A percentile compares a stretch with the other conserved stretches of the same genome.
Evolutionary conservation across 345 rosid genomes (phyloP).

Genomic region (Microcos paniculata): DNA sequence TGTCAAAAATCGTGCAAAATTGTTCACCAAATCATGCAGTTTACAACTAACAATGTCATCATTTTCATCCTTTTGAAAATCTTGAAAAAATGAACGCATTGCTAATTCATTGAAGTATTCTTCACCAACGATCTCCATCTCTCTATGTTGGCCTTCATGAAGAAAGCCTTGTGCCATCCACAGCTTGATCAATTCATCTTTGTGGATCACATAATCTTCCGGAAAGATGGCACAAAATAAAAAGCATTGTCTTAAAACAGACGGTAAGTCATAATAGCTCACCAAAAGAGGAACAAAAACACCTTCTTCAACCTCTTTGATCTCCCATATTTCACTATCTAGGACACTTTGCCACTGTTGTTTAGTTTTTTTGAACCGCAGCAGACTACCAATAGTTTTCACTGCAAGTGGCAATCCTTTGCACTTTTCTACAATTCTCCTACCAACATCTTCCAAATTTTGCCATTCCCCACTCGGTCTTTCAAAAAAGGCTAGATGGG

Average conservation of each 20-base stretch:
- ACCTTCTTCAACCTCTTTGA: constrained; percentile 17
- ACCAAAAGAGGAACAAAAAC: constrained; percentile 2
- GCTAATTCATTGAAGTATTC: constrained; percentile 21
- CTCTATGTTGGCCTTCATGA: neutral
- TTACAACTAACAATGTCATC: constrained; percentile 10
- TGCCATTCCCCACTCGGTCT: neutral
- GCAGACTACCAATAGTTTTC: constrained; percentile 19
- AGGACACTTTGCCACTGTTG: neutral
- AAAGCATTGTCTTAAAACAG: neutral
- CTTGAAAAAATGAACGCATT: constrained; percentile 29
- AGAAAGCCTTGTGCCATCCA: constrained; percentile 6
- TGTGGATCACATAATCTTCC: neutral
- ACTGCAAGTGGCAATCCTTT: constrained; percentile 15
- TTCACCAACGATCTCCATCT: constrained; percentile 14
- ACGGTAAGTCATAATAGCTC: neutral
- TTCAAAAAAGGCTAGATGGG: constrained; percentile 12
- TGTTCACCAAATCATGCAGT: constrained; percentile 26
- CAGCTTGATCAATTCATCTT: neutral
- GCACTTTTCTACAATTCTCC: constrained; percentile 22
- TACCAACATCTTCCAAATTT: constrained; percentile 5
- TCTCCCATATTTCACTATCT: constrained; percentile 11
- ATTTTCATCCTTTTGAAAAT: constrained; percentile 4
- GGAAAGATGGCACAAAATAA: neutral
- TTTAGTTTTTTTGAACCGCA: constrained; percentile 19
- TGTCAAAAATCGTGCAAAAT: constrained; percentile 14